Evolutionary conservation across 2,329 filamentous ascomycete genomes (phyloP).

Genomic region (Monosporascus sp.): DNA sequence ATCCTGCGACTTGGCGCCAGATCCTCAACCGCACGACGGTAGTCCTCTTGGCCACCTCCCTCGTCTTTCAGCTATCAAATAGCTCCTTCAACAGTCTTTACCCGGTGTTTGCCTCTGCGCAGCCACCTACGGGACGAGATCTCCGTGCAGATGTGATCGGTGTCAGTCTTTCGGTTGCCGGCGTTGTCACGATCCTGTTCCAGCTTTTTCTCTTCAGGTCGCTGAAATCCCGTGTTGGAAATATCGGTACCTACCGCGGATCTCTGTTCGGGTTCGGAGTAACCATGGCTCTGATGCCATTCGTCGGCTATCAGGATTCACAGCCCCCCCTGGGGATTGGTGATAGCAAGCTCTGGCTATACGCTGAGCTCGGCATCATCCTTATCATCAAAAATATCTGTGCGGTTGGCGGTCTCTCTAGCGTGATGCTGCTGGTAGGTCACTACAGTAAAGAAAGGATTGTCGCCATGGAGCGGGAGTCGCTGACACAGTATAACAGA

Average conservation of each 20-base stretch:
- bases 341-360: constrained; percentile 65
- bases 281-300: constrained; percentile 84
- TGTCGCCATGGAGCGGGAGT: constrained; percentile 27
- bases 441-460: neutral
- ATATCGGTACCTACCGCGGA: constrained; percentile 75
- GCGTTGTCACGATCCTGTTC: constrained; percentile 80
- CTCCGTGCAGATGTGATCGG: constrained; percentile 79
- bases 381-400: constrained; percentile 87
- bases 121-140: constrained; percentile 69
- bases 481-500: constrained; percentile 34
- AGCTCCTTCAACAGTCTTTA: constrained; percentile 94
- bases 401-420: constrained; percentile 82
- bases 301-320: constrained; percentile 71
- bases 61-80: constrained; percentile 91
- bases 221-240: constrained; percentile 74
- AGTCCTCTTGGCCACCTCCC: constrained; percentile 75
- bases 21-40: constrained; percentile 77
- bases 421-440: constrained; percentile 77
- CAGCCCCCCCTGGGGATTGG: constrained; percentile 51
- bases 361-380: constrained; percentile 72
- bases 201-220: constrained; percentile 81
- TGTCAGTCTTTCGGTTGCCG: constrained; percentile 77
- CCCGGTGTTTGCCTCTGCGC: constrained; percentile 80
- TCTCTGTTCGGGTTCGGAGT: constrained; percentile 75
- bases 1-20: constrained; percentile 45